These are phyloP conservation scores for Taiwanofungus camphoratus DNA, from an alignment of 1,284 basidiomycete genomes.

Conservation along the genomic window DNA sequence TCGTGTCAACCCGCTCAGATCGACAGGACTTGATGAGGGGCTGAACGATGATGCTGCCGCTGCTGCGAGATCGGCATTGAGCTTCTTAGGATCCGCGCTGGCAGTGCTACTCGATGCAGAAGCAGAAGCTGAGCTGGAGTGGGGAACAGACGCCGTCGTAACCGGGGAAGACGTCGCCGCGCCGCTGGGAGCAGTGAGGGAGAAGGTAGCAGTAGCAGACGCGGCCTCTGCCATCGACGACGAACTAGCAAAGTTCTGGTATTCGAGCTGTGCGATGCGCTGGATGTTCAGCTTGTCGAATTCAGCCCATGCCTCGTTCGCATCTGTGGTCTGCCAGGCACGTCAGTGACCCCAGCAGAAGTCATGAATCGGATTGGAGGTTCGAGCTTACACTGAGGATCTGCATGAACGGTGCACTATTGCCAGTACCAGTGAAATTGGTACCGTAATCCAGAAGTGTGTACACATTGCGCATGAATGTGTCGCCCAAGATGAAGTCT, in stretches of 20 bases:
- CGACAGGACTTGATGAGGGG: background rate
- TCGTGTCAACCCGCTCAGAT: constrained; percentile 11
- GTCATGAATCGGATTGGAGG: background rate
- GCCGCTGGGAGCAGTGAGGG: constrained; percentile 2
- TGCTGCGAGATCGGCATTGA: too few species aligned
- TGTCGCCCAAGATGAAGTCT: constrained; percentile 14
- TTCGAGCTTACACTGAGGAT: constrained; percentile 8
- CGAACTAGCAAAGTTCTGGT: background rate
- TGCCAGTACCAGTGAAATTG: constrained; percentile 5
- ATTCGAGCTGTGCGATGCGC: constrained; percentile 5
- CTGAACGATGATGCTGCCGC: background rate
- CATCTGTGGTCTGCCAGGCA: constrained; percentile 7
- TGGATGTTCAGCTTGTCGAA: constrained; percentile 7
- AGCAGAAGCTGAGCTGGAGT: too few species aligned
- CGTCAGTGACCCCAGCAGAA: background rate
- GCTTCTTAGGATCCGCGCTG: too few species aligned
- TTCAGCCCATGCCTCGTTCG: constrained; percentile 8
- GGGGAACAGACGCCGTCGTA: too few species aligned
- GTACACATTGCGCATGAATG: constrained; percentile 15
- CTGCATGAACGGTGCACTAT: constrained; percentile 7
- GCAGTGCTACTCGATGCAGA: too few species aligned
- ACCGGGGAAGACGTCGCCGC: too few species aligned
- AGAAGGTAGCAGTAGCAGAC: constrained; percentile 3
- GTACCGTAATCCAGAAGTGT: constrained; percentile 9
- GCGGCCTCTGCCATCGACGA: constrained; percentile 3